phyloP scores from a whole-genome alignment of 2,329 filamentous ascomycete genomes.

The Alternaria tenuissima region DNA sequence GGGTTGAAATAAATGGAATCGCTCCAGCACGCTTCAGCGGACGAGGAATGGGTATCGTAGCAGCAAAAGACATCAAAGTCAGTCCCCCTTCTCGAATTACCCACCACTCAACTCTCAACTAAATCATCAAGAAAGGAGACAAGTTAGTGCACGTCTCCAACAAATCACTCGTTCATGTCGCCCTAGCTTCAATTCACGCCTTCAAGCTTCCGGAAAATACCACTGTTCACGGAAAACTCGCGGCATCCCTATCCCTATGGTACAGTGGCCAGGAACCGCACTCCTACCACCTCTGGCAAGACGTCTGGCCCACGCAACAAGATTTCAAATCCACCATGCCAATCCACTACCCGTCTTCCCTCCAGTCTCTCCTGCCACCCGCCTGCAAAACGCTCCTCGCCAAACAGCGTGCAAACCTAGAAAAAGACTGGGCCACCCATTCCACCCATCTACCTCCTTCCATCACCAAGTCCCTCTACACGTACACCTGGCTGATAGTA shows the following conservation, averaged over 20 bases:
- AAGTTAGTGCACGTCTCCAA: conserved; percentile 71
- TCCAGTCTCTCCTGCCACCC: conserved; percentile 53
- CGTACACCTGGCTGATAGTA: conserved; percentile 68
- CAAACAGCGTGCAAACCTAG: conserved; percentile 64
- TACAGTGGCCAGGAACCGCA: conserved; percentile 52
- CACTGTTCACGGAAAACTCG: conserved; percentile 75
- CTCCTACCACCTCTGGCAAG: conserved; percentile 65
- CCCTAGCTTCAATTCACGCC: conserved; percentile 61
- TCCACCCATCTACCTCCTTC: conserved; percentile 54
- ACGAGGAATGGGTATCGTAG: conserved; percentile 80
- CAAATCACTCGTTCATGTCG: conserved; percentile 69
- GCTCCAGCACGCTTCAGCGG: conserved; percentile 72
- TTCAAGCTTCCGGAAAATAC: conserved; percentile 61
- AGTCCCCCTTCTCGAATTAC: conserved; percentile 16
- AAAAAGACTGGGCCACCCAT: conserved; percentile 60
- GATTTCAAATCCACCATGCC: conserved; percentile 69
- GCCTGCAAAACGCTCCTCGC: conserved; percentile 55
- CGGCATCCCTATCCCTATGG: conserved; percentile 69
- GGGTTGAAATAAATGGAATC: conserved; percentile 73
- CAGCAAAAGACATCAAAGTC: conserved; percentile 72
- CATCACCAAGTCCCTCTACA: conserved; percentile 55
- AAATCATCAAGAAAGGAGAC: conserved; percentile 62
- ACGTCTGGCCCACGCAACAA: conserved; percentile 69
- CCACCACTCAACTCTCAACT: conserved; percentile 12
- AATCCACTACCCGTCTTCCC: conserved; percentile 59